These are phyloP conservation scores for Eryngium alpinum DNA, from an alignment of 140 eudicot genomes.

Conservation along the genomic window DNA sequence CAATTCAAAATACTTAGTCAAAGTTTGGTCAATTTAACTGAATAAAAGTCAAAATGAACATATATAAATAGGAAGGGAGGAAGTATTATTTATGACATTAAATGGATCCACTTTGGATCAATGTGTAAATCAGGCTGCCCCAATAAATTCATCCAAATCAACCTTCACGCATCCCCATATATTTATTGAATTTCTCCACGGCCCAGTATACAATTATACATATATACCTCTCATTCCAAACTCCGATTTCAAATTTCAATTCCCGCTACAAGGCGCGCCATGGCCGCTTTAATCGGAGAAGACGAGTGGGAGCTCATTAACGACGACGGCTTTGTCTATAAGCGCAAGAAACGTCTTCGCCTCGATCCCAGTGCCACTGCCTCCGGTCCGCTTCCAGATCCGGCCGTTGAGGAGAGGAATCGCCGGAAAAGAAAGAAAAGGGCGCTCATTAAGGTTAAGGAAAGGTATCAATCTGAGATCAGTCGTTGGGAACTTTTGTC, in stretches of 20 bases:
- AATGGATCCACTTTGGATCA: no score
- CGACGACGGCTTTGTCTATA: conserved; percentile 77
- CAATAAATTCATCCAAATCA: no score
- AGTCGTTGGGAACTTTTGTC: conserved; percentile 71
- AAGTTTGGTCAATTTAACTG: no score
- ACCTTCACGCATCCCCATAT: no score
- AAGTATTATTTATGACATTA: no score
- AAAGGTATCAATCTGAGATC: conserved; percentile 52
- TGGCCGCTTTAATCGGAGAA: conserved; percentile 21
- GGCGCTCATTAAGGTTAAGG: conserved; percentile 43
- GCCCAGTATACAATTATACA: no score
- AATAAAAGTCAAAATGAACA: no score
- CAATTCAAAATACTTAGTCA: no score
- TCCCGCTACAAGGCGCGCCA: conserved; percentile 11
- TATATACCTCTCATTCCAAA: no score
- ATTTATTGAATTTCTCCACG: no score
- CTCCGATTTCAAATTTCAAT: conserved; percentile 4
- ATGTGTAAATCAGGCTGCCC: no score
- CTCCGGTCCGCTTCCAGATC: conserved; percentile 50
- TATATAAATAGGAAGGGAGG: no score
- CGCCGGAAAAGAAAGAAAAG: conserved; percentile 45
- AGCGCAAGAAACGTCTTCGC: conserved; percentile 58
- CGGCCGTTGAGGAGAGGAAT: conserved; percentile 43
- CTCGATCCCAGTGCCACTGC: conserved; percentile 34
- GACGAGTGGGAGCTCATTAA: conserved; percentile 76